Evolutionary conservation across 768 basidiomycete species (phyloP), one percentile per base, ranked within the genome.

Genomic region (Tricholoma terreum): DNA sequence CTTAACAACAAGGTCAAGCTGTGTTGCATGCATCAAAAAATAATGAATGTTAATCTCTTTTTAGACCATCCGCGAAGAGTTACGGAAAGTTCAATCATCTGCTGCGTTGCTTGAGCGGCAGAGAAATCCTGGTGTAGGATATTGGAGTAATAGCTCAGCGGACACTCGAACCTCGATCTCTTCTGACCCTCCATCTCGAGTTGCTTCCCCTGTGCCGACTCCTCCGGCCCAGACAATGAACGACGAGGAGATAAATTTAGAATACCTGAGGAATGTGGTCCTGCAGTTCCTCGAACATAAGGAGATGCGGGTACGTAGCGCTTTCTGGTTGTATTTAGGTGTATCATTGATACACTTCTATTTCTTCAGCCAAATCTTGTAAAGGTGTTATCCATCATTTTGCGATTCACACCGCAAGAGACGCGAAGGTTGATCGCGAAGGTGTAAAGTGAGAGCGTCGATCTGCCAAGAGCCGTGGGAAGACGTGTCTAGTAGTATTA

Each of bases 241-340:
- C 10, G 94, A 98, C 43, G 95, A 96, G 67, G 96, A 96, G 59
- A 83, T 98, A 54, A 98, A 96, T 66, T 75, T 96, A 7, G 97
- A 98, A 73, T 99, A 99, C 72, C 72, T 99, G 46, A 81, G 97
- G 57, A 98, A 98, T 70, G 90, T 98, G 31, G 93, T 98, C 56
- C 71, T 99, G 46, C 97, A 98, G 70, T 99, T 99, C 76, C 78
- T 99, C 50, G 97, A 99, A 69, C 92, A 98, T 74, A 94, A 96
- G 69, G 94, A 98, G 71, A 98, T 98, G 94, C 82, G 97, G 74
- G 94, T 94, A 67, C 69, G 92, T 76, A 19, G 38, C 4, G 22
- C 42, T n/a, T 36, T 22, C 35, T 27, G 36, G 46, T 50, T 2
- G n/a, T 17, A 17, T 40, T 31, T 38, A 21, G 11, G 22, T 21